Base-by-base conservation (phyloP, 805 yeast genomes). In the Zygoascus ofunaensis region DNA sequence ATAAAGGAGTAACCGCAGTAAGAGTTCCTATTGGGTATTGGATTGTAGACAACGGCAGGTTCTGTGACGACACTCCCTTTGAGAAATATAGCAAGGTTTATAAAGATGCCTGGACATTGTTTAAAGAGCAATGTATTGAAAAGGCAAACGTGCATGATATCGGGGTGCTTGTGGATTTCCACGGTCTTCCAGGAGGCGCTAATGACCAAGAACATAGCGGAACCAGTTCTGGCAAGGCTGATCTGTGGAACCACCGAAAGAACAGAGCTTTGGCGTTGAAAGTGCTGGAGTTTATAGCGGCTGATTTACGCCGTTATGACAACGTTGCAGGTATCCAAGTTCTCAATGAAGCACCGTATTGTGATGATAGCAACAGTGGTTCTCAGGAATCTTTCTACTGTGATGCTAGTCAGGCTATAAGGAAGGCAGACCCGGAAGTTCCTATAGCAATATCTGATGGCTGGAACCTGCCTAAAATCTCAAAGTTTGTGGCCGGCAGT, bases 1-100 rank as follows among this genome's bases (percentile, higher is more conserved):
- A 70, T 18, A 72, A 70, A 43, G 84, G 86, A 5, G 84, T 84
- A n/a, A 86, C 85, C 20, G 75, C 87, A 1, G 71, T 90, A 4
- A 72, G 98, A 55, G 71, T 90, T 1, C 97, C 98, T 5, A 64
- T 90, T 51, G 97, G 97, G 0, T 90, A 84, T 62, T 90, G 95
- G 95, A 79, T 76, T 46, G 76, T 87, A n/a, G 73, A 66, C 42
- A 79, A 81, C 18, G 86, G 89, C 1, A 26, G 42, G 5, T 82
- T 69, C 58, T 64, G 77, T 35, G 61, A 63, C 18, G 76, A 72
- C 3, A 81, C 94, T 2, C 79, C 80, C 17, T 90, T 84, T 57
- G 77, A 64, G 14, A 58, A 69, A 28, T 65, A 74, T 32, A 59
- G 71, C 3, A 57, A 57, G 0, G 86, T 84, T 3, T 90, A 90